A percentile compares a stretch with the other conserved stretches of the same genome.
Evolutionary conservation across 176 grass and related monocot species (phyloP).

Genomic region (Tillandsia leiboldiana): DNA sequence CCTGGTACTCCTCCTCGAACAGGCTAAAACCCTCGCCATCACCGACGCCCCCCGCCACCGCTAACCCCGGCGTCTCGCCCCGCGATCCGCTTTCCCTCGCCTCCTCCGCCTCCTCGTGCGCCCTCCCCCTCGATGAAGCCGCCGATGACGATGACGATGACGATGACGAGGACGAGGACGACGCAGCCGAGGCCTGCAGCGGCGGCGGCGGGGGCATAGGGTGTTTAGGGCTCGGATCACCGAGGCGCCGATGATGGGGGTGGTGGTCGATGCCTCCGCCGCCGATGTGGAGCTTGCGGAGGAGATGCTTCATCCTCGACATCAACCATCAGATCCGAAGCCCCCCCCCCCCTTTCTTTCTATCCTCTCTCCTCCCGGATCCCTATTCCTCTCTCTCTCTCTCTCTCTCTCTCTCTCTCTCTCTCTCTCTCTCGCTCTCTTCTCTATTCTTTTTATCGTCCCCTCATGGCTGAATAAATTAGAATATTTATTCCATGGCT

Average conservation of each 20-base stretch:
- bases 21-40: slow-evolving; percentile 21
- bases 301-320: slow-evolving; percentile 93
- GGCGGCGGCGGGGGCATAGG: slow-evolving; percentile 10
- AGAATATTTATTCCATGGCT: neutral
- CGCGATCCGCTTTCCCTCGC: neutral
- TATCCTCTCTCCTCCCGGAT: neutral
- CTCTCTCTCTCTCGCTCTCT: neutral
- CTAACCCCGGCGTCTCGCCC: slow-evolving; percentile 19
- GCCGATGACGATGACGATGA: neutral
- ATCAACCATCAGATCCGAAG: slow-evolving; percentile 38
- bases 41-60: slow-evolving; percentile 26
- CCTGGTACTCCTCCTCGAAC: slow-evolving; percentile 90
- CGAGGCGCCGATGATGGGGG: slow-evolving; percentile 15
- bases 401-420: neutral
- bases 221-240: slow-evolving; percentile 5
- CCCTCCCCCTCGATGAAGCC: slow-evolving; percentile 8
- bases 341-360: neutral
- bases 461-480: neutral
- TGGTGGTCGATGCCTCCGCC: slow-evolving; percentile 21
- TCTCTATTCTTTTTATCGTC: neutral
- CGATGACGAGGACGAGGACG: slow-evolving; percentile 3
- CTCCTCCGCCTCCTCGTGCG: neutral
- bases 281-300: slow-evolving; percentile 89
- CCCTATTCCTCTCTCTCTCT: neutral
- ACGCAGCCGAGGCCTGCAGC: slow-evolving; percentile 9